Base-by-base conservation (phyloP, 2,329 filamentous ascomycete genomes). In the Chlorencoelia australis region DNA sequence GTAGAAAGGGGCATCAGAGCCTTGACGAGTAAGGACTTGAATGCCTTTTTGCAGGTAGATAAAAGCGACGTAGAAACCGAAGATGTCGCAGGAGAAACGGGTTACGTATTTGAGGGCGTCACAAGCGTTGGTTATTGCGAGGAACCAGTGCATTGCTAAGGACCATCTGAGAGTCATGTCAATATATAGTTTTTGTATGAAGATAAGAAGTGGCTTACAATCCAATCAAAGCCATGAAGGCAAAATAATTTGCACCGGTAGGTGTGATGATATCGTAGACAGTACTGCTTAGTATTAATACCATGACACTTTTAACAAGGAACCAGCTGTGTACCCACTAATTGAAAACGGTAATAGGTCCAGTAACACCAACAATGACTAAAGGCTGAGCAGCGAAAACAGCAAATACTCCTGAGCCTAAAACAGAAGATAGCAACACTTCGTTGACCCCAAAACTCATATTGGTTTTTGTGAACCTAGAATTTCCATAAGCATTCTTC, bases 41-140 rank as follows among this genome's bases (percentile, higher is more conserved):
- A 94, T 80, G 11, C 86, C 86, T 60, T 94, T 94, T 54, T 94
- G 85, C 14, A 94, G 68, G 56, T 94, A 94, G 59, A 94, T 89
- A 55, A 83, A 87, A 39, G 86, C 86, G 31, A 94, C 86, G 56
- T 94, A 94, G 63, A 94, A 93, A 33, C 86, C 87, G 48, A 94
- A 94, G 52, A 89, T 91, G 58, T 94, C 87, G 61, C 87, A 94
- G 16, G 85, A 86, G 56, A 94, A 94, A 10, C 85, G 73, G 1
- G 87, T 94, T 15, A 94, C 86, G 59, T 88, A 94, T 53, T 77
- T 79, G n/a, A 94, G 67, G 52, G 72, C 82, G 59, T 94, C 91
- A 65, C 87, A 94, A 2, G 84, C 78, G 57, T 94, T 94, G 8
- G 82, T 84, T 38, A 85, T 66, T 32, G 86, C 86, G 14, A 93